Conservation (phyloP, 345 rosid species). For the Eutrema heterophyllum region DNA sequence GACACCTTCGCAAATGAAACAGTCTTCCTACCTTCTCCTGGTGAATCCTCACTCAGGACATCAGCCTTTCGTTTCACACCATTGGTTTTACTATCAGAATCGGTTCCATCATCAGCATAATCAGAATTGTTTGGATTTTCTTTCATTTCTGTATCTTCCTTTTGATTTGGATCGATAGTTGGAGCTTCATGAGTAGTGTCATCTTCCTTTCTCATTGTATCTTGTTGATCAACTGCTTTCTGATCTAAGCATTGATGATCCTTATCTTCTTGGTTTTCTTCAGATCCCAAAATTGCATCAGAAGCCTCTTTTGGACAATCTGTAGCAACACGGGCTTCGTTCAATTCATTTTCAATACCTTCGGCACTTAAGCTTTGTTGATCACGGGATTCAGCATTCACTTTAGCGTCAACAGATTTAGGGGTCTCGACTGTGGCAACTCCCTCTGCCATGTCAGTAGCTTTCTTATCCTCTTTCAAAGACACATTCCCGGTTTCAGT, state of each 20-base stretch:
- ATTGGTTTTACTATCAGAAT: slow-evolving; percentile 37
- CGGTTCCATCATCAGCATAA: slow-evolving; percentile 36
- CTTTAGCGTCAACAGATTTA: neutral
- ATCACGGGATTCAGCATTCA: neutral
- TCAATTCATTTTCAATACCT: neutral
- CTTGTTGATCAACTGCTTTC: slow-evolving; percentile 4
- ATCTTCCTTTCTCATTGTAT: slow-evolving; percentile 12
- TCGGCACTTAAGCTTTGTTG: neutral
- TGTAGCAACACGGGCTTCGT: neutral
- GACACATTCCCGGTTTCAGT: slow-evolving; percentile 1
- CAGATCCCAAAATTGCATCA: slow-evolving; percentile 17
- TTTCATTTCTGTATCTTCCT: slow-evolving; percentile 25
- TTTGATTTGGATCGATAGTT: slow-evolving; percentile 3
- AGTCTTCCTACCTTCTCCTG: slow-evolving; percentile 52
- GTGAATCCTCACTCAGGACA: slow-evolving; percentile 43
- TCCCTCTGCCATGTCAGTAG: slow-evolving; percentile 13
- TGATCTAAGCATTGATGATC: neutral
- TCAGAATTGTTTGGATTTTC: slow-evolving; percentile 15
- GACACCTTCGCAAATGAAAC: slow-evolving; percentile 62
- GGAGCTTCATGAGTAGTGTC: slow-evolving; percentile 7
- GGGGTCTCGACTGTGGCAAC: slow-evolving; percentile 19
- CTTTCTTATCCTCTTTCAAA: slow-evolving; percentile 19
- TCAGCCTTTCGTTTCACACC: slow-evolving; percentile 50
- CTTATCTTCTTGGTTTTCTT: neutral
- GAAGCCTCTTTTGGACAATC: neutral